These are phyloP conservation scores for Penicillium maclennaniae DNA, from an alignment of 495 filamentous ascomycete genomes.

Conservation along the genomic window DNA sequence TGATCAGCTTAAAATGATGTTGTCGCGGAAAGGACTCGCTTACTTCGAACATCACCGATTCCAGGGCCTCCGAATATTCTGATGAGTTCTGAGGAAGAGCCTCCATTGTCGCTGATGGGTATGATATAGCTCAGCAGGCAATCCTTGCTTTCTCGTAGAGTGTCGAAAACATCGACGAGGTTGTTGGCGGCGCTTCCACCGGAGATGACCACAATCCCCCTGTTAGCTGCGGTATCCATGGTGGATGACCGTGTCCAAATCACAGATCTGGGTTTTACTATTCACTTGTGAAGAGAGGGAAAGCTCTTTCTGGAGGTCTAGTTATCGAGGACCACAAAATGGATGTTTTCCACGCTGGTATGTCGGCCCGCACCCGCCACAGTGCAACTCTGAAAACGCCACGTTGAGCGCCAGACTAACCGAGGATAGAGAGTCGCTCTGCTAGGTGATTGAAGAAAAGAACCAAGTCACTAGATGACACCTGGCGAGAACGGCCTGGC, in stretches of 20 bases:
- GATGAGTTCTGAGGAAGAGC: conserved; percentile 86
- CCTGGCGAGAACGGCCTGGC: not conserved
- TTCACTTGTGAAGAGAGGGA: not conserved
- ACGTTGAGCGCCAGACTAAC: not conserved
- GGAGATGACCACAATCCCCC: conserved; percentile 77
- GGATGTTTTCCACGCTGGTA: not conserved
- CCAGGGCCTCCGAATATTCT: conserved; percentile 90
- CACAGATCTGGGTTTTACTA: not conserved
- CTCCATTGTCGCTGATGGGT: conserved; percentile 93
- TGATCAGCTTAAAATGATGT: conserved; percentile 1
- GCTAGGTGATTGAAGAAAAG: not conserved
- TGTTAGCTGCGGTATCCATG: conserved; percentile 24
- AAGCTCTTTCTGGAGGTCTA: not conserved
- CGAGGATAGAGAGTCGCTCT: not conserved
- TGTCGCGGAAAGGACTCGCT: conserved; percentile 22
- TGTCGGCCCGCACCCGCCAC: not conserved
- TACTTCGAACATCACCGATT: conserved; percentile 88
- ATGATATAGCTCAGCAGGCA: conserved; percentile 79
- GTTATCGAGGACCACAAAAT: not conserved
- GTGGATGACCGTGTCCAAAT: not conserved
- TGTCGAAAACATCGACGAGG: conserved; percentile 84
- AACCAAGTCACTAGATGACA: not conserved
- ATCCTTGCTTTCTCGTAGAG: conserved; percentile 63
- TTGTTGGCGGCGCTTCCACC: conserved; percentile 91
- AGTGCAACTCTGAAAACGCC: conserved; percentile 1